phyloP scores from a whole-genome alignment of 768 basidiomycete genomes.

The Suillus decipiens region DNA sequence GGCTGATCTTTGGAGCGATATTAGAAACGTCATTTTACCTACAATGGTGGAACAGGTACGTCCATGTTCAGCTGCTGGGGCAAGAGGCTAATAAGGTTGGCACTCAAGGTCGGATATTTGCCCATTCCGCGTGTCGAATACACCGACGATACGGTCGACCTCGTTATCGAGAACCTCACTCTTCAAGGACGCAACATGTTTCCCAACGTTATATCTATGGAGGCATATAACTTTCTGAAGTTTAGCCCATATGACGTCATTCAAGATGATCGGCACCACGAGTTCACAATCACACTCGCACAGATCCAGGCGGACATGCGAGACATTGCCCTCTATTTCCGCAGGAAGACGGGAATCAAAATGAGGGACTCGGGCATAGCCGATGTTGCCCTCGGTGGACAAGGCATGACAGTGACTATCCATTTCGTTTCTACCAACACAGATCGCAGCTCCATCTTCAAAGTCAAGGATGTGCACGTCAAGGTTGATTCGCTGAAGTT shows the following conservation, averaged over 20 bases:
- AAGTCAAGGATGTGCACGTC: slow-evolving; percentile 68
- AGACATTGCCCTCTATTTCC: slow-evolving; percentile 91
- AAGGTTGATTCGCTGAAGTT: slow-evolving; percentile 90
- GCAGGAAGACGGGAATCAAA: slow-evolving; percentile 83
- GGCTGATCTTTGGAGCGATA: slow-evolving; percentile 84
- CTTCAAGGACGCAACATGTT: slow-evolving; percentile 87
- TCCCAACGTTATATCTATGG: slow-evolving; percentile 73
- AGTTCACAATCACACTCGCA: slow-evolving; percentile 70
- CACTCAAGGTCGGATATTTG: slow-evolving; percentile 64
- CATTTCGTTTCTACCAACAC: slow-evolving; percentile 61
- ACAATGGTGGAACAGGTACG: slow-evolving; percentile 71
- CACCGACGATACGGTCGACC: slow-evolving; percentile 80
- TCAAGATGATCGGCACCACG: slow-evolving; percentile 65
- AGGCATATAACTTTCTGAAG: slow-evolving; percentile 80
- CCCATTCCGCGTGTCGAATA: slow-evolving; percentile 96
- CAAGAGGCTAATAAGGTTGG: neutral
- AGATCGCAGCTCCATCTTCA: slow-evolving; percentile 71
- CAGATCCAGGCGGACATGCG: slow-evolving; percentile 95
- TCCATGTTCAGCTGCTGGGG: slow-evolving; percentile 3
- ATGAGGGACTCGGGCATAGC: slow-evolving; percentile 81
- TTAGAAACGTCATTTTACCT: slow-evolving; percentile 81
- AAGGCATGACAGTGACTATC: slow-evolving; percentile 72
- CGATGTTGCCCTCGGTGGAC: slow-evolving; percentile 82
- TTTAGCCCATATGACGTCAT: slow-evolving; percentile 73
- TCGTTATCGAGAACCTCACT: slow-evolving; percentile 92